Evolutionary conservation across 2,329 filamentous ascomycete species (phyloP).

Genomic region (Apiospora arundinis): DNA sequence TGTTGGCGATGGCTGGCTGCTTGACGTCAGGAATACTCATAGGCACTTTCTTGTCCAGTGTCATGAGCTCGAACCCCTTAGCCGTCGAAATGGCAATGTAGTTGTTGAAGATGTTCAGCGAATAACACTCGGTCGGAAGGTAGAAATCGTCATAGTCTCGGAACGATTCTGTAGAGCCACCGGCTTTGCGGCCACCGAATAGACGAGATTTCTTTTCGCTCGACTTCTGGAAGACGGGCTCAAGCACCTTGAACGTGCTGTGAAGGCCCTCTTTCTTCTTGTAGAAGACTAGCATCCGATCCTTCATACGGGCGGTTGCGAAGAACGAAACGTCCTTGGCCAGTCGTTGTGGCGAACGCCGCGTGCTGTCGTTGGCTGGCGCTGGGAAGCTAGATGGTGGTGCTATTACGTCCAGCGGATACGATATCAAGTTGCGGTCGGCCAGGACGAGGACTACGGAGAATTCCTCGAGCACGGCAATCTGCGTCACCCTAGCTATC

Average conservation of each 20-base stretch:
- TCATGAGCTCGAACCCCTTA: constrained; percentile 94
- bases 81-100: constrained; percentile 91
- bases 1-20: constrained; percentile 79
- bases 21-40: constrained; percentile 92
- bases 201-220: constrained; percentile 80
- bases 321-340: constrained; percentile 97
- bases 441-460: constrained; percentile 90
- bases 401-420: constrained; percentile 86
- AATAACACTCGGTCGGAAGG: constrained; percentile 92
- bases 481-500: constrained; percentile 81
- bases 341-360: constrained; percentile 89
- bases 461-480: constrained; percentile 94
- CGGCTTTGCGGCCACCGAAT: constrained; percentile 63
- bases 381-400: constrained; percentile 67
- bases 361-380: constrained; percentile 72
- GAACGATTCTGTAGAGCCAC: constrained; percentile 90
- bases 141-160: constrained; percentile 99
- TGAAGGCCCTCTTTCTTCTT: constrained; percentile 93
- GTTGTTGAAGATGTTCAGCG: constrained; percentile 94
- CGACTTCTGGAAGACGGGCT: constrained; percentile 93
- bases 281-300: constrained; percentile 92
- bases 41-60: constrained; percentile 94
- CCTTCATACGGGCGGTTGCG: constrained; percentile 95
- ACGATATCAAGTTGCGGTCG: constrained; percentile 89
- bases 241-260: constrained; percentile 95